These are phyloP conservation scores for Pseudopithomyces maydicus DNA, from an alignment of 2,329 filamentous ascomycete genomes.

Conservation along the genomic window DNA sequence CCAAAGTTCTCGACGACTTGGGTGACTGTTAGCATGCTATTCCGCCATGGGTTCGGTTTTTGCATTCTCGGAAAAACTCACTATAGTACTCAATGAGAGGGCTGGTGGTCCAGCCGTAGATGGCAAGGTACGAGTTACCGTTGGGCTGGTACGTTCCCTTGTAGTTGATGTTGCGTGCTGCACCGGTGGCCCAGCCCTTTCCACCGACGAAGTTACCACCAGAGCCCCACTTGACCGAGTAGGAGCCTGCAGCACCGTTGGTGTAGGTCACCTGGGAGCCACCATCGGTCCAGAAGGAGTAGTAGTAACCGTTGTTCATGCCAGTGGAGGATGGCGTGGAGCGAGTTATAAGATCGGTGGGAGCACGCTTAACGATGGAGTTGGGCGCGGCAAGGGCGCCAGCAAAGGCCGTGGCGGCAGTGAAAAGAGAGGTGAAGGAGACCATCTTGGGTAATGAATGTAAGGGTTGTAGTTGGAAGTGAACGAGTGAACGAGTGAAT, in stretches of 20 bases:
- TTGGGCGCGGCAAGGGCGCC: constrained; percentile 34
- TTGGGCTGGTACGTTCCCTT: constrained; percentile 39
- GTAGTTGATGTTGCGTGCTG: constrained; percentile 44
- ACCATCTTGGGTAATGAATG: constrained; percentile 28
- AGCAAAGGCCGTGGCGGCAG: constrained; percentile 29
- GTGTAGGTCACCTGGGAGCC: constrained; percentile 56
- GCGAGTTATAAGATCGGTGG: constrained; percentile 30
- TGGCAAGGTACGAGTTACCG: constrained; percentile 55
- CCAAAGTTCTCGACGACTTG: constrained; percentile 56
- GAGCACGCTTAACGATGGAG: constrained; percentile 45
- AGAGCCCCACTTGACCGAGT: constrained; percentile 56
- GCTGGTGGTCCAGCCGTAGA: constrained; percentile 63
- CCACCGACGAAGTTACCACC: constrained; percentile 63
- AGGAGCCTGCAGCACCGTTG: constrained; percentile 49
- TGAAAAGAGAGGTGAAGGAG: constrained; percentile 34
- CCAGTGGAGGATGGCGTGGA: constrained; percentile 44
- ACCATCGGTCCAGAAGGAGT: constrained; percentile 63
- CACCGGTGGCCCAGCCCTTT: constrained; percentile 64
- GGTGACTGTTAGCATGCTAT: not conserved
- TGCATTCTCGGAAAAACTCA: not conserved
- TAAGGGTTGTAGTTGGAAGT: not conserved
- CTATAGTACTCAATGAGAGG: constrained; percentile 60
- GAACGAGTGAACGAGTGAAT: not conserved
- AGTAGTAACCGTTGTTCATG: constrained; percentile 61
- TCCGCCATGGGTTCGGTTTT: not conserved